These are phyloP conservation scores for Fragilariopsis cylindrus DNA, from an alignment of 108 stramenopile species.

Conservation along the genomic window DNA sequence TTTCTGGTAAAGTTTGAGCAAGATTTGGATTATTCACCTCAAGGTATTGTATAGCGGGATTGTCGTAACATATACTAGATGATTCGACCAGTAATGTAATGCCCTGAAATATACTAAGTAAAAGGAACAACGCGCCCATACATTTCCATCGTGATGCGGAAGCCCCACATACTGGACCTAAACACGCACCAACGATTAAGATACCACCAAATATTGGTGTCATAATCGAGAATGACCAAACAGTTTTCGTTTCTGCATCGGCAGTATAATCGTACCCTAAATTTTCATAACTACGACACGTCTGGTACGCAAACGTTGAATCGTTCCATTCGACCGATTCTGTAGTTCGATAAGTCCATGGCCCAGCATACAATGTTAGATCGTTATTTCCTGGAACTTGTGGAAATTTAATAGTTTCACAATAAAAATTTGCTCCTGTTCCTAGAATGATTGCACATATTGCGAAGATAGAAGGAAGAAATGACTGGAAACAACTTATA, in stretches of 20 bases:
- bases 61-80: constrained; percentile 31
- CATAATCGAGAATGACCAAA: constrained; percentile 33
- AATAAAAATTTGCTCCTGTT: constrained; percentile 22
- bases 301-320: background rate
- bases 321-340: background rate
- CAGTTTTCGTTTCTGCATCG: constrained; percentile 25
- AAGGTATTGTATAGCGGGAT: constrained; percentile 28
- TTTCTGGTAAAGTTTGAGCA: constrained; percentile 10
- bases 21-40: constrained; percentile 9
- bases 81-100: constrained; percentile 21
- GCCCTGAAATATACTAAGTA: constrained; percentile 23
- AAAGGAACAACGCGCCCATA: constrained; percentile 16
- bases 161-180: background rate
- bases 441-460: constrained; percentile 19
- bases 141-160: background rate
- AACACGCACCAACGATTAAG: constrained; percentile 6
- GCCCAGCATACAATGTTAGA: constrained; percentile 6
- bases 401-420: constrained; percentile 30
- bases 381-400: background rate
- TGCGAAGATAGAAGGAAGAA: constrained; percentile 17
- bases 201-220: constrained; percentile 16
- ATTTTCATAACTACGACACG: constrained; percentile 16
- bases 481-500: background rate
- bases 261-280: constrained; percentile 22
- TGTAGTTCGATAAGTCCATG: constrained; percentile 21